A percentile compares a stretch with the other conserved stretches of the same genome.
These are phyloP conservation scores for Nakataea oryzae DNA, from an alignment of 2,329 filamentous ascomycete species.

Conservation along the genomic window DNA sequence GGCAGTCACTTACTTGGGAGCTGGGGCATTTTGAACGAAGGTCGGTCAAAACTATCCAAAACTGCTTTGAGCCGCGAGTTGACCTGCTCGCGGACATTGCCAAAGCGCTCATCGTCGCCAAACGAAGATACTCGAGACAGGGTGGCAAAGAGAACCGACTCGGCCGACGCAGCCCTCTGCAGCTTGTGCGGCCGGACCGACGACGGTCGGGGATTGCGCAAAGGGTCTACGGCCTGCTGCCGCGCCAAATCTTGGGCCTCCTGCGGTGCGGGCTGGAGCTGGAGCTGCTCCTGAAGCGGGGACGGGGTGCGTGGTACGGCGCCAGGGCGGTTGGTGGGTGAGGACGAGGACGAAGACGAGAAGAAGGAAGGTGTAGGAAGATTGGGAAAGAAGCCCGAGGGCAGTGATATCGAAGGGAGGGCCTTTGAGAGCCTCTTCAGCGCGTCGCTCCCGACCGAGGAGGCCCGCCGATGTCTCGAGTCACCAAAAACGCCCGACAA, in stretches of 20 bases:
- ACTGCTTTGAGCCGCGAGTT: conserved; percentile 88
- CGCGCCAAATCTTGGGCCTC: neutral
- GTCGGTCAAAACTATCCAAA: conserved; percentile 72
- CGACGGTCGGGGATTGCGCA: conserved; percentile 8
- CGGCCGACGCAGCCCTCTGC: conserved; percentile 60
- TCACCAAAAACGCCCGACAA: conserved; percentile 37
- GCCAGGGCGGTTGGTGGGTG: conserved; percentile 12
- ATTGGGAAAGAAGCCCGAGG: conserved; percentile 25
- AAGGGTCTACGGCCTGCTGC: conserved; percentile 1
- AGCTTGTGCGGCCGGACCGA: conserved; percentile 23
- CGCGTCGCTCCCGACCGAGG: conserved; percentile 46
- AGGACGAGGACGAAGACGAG: conserved; percentile 20
- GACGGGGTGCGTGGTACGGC: neutral
- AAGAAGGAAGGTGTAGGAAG: conserved; percentile 26
- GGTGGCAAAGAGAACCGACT: conserved; percentile 66
- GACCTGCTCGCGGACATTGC: conserved; percentile 71
- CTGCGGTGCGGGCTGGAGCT: neutral
- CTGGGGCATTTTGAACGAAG: conserved; percentile 62
- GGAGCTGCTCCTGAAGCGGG: conserved; percentile 7
- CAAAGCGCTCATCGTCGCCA: conserved; percentile 73
- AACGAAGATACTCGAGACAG: conserved; percentile 72
- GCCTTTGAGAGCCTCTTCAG: conserved; percentile 46
- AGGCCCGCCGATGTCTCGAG: conserved; percentile 36
- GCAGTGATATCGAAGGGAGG: conserved; percentile 43
- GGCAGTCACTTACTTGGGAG: conserved; percentile 30